phyloP scores from a whole-genome alignment of 768 basidiomycete genomes.

The Leucocoprinus birnbaumii region DNA sequence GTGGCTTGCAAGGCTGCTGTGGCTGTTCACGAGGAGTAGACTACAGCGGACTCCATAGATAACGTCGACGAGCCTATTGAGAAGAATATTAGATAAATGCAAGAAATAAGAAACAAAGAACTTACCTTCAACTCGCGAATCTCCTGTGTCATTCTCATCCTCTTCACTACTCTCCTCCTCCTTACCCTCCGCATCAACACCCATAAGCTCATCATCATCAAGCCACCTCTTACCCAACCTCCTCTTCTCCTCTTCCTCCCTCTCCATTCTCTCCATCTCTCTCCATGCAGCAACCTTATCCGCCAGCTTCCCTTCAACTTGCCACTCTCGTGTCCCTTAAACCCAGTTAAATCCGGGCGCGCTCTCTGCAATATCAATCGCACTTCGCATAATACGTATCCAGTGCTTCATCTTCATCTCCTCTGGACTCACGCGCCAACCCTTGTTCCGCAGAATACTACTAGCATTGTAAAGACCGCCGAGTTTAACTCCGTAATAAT shows the following conservation, averaged over 20 bases:
- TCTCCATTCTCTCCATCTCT: conserved; percentile 64
- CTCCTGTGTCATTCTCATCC: conserved; percentile 68
- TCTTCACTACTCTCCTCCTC: conserved; percentile 50
- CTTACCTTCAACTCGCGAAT: conserved; percentile 79
- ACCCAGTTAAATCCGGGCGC: conserved; percentile 78
- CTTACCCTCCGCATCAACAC: too few species aligned
- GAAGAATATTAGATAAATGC: conserved; percentile 7
- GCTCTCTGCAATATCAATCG: conserved; percentile 58
- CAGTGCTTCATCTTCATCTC: conserved; percentile 49
- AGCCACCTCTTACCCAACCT: conserved; percentile 58
- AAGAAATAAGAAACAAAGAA: conserved; percentile 10
- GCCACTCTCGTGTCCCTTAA: conserved; percentile 58
- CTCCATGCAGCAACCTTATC: conserved; percentile 70
- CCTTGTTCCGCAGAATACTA: neutral
- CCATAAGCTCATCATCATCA: conserved; percentile 58
- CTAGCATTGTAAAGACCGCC: neutral
- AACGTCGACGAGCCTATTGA: conserved; percentile 65
- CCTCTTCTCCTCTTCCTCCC: conserved; percentile 66
- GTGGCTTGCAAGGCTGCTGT: conserved; percentile 24
- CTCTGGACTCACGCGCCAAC: conserved; percentile 7
- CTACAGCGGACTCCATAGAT: conserved; percentile 67
- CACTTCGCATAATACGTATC: conserved; percentile 72
- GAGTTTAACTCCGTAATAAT: neutral
- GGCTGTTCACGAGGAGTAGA: conserved; percentile 33
- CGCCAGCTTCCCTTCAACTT: conserved; percentile 58